Base-by-base conservation (phyloP, 345 rosid species). In the Salix dunnii region DNA sequence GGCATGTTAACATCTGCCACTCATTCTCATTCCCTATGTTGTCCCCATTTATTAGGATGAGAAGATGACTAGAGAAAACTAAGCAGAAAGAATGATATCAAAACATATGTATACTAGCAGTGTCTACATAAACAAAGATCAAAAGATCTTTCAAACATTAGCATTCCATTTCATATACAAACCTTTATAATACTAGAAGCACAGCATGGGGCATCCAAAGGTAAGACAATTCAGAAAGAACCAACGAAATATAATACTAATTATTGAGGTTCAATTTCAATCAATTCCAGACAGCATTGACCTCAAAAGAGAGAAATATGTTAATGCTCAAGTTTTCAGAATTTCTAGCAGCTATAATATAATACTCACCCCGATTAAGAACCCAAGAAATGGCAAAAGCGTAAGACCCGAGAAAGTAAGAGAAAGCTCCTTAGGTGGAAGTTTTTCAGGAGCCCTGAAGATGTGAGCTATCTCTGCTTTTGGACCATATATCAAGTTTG, bases 371-470 rank as follows among this genome's bases (percentile, higher is more conserved):
- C 98, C 98, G 61, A 89, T 65, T 78, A 92, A 74, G 80, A 96
- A 96, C 80, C 91, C 98, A 66, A 94, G 25, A 51, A 92, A 77
- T 28, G 99, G 99, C 72, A 96, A 79, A 71, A 88, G 53, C 40
- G 89, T 83, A 66, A 96, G 87, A 80, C 92, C 97, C 90, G 90
- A 85, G 87, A 96, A 96, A 80, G 90, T 77, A 58, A 92, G 88
- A 71, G 99, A 96, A 25, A 96, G 90, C 82, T 89, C 85, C 86
- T 87, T 73, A 2, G 91, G 89, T 11, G 99, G 99, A 42, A 68
- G 96, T 86, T 94, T 96, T 82, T 96, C 99, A 71, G 97, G 98
- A 76, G 73, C 86, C 77, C 97, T 86, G 76, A 94, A 96, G 84
- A 94, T 88, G 85, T 96, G 98, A 48, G 75, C 71, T 81, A 96